Percentiles rank a stretch among this genome's conserved stretches.
Conservation (phyloP, 768 basidiomycete genomes). For the Leccinum subtestaceum region DNA sequence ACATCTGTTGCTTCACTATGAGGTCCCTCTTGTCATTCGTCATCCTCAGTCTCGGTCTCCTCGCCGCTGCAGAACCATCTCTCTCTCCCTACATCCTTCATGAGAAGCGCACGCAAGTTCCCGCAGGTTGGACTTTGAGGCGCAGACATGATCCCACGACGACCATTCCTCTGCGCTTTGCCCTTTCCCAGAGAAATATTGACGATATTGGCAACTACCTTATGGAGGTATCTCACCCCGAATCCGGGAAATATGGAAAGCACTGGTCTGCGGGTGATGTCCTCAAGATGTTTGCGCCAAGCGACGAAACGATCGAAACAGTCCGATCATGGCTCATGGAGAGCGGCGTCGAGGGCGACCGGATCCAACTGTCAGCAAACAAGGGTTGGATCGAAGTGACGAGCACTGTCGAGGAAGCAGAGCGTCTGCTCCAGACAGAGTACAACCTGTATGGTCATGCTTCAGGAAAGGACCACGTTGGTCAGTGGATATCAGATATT, state of each 20-base stretch:
- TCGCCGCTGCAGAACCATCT: conserved; percentile 16
- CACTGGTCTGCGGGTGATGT: conserved; percentile 32
- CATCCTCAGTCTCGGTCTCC: conserved; percentile 17
- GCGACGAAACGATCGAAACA: conserved; percentile 21
- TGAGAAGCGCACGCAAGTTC: conserved; percentile 37
- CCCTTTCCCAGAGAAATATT: conserved; percentile 33
- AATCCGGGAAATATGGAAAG: conserved; percentile 30
- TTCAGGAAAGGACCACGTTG: conserved; percentile 27
- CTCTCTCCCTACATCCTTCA: conserved; percentile 33
- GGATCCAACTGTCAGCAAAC: conserved; percentile 19
- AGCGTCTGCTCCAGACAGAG: conserved; percentile 32
- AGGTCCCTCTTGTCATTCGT: conserved; percentile 15
- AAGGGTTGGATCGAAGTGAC: conserved; percentile 29
- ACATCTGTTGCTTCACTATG: conserved; percentile 9
- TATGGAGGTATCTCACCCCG: conserved; percentile 34
- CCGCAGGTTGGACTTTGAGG: conserved; percentile 36
- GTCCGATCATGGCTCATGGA: conserved; percentile 30
- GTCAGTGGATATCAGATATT: conserved; percentile 15
- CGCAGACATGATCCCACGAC: conserved; percentile 35
- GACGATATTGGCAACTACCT: conserved; percentile 28
- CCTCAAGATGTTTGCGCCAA: conserved; percentile 28
- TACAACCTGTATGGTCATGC: conserved; percentile 33
- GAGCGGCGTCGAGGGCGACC: conserved; percentile 25
- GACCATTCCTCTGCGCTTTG: conserved; percentile 29
- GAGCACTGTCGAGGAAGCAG: conserved; percentile 31